Percentiles rank a stretch among this genome's conserved stretches.
These are phyloP conservation scores for Colletotrichum simmondsii DNA, from an alignment of 2,329 filamentous ascomycete species.

Conservation along the genomic window DNA sequence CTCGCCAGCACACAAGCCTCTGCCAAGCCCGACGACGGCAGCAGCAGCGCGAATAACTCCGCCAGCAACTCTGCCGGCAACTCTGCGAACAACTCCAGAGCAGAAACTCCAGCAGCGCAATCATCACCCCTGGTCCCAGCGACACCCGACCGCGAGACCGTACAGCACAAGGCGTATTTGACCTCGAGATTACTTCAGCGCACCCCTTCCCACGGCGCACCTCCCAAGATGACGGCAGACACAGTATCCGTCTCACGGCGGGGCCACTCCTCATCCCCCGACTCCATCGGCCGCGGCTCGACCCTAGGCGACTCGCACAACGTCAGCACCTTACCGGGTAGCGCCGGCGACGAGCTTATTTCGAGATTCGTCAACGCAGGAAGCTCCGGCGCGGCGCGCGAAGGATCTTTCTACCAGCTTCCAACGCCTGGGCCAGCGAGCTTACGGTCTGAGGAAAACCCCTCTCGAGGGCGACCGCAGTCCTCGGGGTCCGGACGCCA, in stretches of 20 bases:
- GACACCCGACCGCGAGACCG: conserved; percentile 52
- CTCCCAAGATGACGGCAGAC: conserved; percentile 73
- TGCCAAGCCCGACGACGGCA: conserved; percentile 48
- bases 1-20: conserved; percentile 57
- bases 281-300: conserved; percentile 51
- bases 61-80: conserved; percentile 40
- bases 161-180: conserved; percentile 71
- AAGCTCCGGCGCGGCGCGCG: conserved; percentile 59
- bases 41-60: conserved; percentile 41
- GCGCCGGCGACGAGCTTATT: conserved; percentile 51
- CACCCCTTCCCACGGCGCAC: conserved; percentile 68
- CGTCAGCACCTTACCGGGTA: conserved; percentile 40
- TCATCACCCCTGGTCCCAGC: conserved; percentile 34
- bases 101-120: conserved; percentile 36
- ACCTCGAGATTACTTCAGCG: conserved; percentile 76
- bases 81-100: conserved; percentile 38
- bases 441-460: conserved; percentile 45
- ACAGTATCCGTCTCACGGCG: conserved; percentile 58
- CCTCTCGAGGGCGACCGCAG: conserved; percentile 50
- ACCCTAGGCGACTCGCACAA: conserved; percentile 47
- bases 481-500: conserved; percentile 52
- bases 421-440: conserved; percentile 39
- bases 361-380: conserved; percentile 69
- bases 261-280: conserved; percentile 43
- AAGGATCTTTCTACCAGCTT: conserved; percentile 63